Evolutionary conservation across 2,329 filamentous ascomycete species (phyloP).

Genomic region (Cercospora sp.): DNA sequence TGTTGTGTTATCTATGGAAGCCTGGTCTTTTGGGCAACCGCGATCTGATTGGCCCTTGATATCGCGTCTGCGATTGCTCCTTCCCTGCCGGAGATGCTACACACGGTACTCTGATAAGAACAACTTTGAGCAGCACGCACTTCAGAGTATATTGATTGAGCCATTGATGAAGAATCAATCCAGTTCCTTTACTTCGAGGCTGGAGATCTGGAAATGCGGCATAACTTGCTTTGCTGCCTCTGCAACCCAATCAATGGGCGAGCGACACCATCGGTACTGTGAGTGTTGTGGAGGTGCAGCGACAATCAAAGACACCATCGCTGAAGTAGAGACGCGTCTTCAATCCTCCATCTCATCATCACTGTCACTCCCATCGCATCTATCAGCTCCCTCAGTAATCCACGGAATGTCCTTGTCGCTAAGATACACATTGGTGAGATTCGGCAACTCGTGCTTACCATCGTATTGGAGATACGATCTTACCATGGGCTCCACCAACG

Average conservation of each 20-base stretch:
- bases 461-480: not conserved
- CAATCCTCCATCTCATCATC: slow-evolving; percentile 7
- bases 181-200: not conserved
- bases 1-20: not conserved
- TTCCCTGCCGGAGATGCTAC: not conserved
- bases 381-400: not conserved
- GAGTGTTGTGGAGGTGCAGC: not conserved
- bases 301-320: not conserved
- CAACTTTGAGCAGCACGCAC: not conserved
- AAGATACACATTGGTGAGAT: slow-evolving; percentile 9
- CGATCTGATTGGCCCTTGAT: not conserved
- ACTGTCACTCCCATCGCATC: not conserved
- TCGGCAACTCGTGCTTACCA: not conserved
- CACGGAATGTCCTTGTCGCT: slow-evolving; percentile 2
- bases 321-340: too few relatives aligned
- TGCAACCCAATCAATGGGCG: not conserved
- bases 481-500: not conserved
- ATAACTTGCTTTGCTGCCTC: not conserved
- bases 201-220: not conserved
- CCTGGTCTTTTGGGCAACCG: not conserved
- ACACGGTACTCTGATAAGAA: not conserved
- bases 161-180: not conserved
- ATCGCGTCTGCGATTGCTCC: not conserved
- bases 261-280: too few relatives aligned
- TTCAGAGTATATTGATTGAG: not conserved